Evolutionary conservation across 1,284 basidiomycete species (phyloP).

Genomic region (Athelia psychrophila): DNA sequence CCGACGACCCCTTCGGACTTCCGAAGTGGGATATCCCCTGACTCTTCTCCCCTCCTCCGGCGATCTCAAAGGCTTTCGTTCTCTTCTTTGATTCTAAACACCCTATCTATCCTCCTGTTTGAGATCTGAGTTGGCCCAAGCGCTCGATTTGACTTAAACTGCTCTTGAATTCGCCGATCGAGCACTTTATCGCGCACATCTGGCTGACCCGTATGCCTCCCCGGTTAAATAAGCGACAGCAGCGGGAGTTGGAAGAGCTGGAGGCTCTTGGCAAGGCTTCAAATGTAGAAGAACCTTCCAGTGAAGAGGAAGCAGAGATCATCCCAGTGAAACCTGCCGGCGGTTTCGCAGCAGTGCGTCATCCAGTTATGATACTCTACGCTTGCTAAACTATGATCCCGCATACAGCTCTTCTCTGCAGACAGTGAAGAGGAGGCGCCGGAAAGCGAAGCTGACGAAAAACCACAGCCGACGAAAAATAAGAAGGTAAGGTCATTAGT

Average conservation of each 20-base stretch:
- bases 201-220: constrained; percentile 52
- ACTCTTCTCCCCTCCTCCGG: too few relatives aligned
- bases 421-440: constrained; percentile 36
- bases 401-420: constrained; percentile 28
- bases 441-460: constrained; percentile 22
- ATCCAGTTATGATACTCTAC: not conserved
- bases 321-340: constrained; percentile 19
- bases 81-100: too few relatives aligned
- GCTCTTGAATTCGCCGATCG: too few relatives aligned
- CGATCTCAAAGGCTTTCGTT: too few relatives aligned
- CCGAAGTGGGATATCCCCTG: too few relatives aligned
- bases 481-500: constrained; percentile 37
- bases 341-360: constrained; percentile 60
- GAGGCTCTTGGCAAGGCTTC: constrained; percentile 41
- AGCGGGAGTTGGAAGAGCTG: constrained; percentile 80
- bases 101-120: too few relatives aligned
- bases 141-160: too few relatives aligned
- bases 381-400: not conserved
- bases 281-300: constrained; percentile 19
- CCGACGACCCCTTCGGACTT: too few relatives aligned
- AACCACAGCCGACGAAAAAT: constrained; percentile 29
- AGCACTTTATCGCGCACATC: too few relatives aligned
- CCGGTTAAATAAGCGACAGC: constrained; percentile 81
- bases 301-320: constrained; percentile 20
- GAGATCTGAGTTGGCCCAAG: too few relatives aligned